Conservation (phyloP, 306 rosid species). For the Spatholobus suberectus region DNA sequence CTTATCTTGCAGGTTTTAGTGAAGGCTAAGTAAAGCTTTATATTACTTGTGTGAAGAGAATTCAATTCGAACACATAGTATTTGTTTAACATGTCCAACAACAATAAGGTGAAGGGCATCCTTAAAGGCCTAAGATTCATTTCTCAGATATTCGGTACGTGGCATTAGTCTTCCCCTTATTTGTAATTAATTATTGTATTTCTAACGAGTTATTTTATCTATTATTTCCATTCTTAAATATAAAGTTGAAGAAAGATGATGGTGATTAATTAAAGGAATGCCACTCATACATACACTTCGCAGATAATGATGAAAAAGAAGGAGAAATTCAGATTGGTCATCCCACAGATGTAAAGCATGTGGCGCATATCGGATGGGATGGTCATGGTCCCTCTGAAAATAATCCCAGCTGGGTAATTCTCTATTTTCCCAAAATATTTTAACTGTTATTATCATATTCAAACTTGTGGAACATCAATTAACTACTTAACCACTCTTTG, state of each 20-base stretch:
- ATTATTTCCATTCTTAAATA: neutral
- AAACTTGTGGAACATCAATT: slow-evolving; percentile 8
- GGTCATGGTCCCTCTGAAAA: slow-evolving; percentile 87
- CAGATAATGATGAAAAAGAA: slow-evolving; percentile 74
- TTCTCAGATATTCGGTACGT: slow-evolving; percentile 91
- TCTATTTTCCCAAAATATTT: neutral
- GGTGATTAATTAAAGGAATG: neutral
- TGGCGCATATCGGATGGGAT: slow-evolving; percentile 91
- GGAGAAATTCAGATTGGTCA: slow-evolving; percentile 79
- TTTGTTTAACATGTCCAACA: slow-evolving; percentile 56
- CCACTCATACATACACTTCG: neutral
- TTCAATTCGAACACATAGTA: neutral
- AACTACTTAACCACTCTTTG: neutral
- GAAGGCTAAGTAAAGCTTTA: neutral
- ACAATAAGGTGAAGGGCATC: slow-evolving; percentile 87
- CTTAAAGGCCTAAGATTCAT: slow-evolving; percentile 87
- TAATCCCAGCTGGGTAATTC: slow-evolving; percentile 85
- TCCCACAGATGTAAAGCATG: slow-evolving; percentile 98
- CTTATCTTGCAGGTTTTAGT: slow-evolving; percentile 21
- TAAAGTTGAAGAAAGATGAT: neutral
- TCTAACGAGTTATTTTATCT: neutral
- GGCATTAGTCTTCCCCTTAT: neutral
- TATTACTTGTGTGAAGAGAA: neutral
- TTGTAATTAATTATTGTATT: neutral
- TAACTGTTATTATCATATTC: neutral